Conservation (phyloP, 768 basidiomycete species). For the Kwoniella heveanensis region DNA sequence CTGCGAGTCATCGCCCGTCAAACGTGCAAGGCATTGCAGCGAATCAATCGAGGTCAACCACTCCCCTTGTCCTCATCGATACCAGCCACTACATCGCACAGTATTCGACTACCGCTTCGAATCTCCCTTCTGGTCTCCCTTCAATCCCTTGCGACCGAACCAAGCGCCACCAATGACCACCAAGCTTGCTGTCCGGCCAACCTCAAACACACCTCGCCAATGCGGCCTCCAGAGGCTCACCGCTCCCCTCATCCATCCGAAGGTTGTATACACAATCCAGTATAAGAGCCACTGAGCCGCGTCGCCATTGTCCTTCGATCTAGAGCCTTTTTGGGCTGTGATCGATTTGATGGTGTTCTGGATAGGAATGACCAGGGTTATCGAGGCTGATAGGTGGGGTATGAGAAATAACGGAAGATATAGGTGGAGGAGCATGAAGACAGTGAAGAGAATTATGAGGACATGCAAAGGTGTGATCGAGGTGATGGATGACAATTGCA, state of each 20-base stretch:
- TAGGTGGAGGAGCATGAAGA: constrained; percentile 61
- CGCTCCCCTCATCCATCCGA: constrained; percentile 26
- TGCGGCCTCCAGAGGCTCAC: constrained; percentile 34
- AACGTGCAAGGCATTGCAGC: too few species aligned
- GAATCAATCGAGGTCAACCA: too few species aligned
- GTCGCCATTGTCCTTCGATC: constrained; percentile 12
- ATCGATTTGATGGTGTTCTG: constrained; percentile 31
- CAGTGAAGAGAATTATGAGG: constrained; percentile 72
- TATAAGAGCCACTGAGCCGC: constrained; percentile 38
- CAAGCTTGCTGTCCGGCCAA: constrained; percentile 28
- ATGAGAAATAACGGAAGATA: constrained; percentile 27
- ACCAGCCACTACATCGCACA: too few species aligned
- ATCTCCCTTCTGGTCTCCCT: background rate
- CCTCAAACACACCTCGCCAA: constrained; percentile 27
- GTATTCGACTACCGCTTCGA: too few species aligned
- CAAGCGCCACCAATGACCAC: constrained; percentile 40
- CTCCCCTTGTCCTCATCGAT: too few species aligned
- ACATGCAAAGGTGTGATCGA: constrained; percentile 56
- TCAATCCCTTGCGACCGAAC: constrained; percentile 37
- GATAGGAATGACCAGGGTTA: constrained; percentile 40
- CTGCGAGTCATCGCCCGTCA: too few species aligned
- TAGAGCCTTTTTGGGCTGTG: background rate
- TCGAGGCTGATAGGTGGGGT: constrained; percentile 32
- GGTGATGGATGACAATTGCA: constrained; percentile 13
- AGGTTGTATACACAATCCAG: constrained; percentile 31